These are phyloP conservation scores for Nymphaea colorata DNA, from an alignment of 164 flowering plant genomes.

Conservation along the genomic window DNA sequence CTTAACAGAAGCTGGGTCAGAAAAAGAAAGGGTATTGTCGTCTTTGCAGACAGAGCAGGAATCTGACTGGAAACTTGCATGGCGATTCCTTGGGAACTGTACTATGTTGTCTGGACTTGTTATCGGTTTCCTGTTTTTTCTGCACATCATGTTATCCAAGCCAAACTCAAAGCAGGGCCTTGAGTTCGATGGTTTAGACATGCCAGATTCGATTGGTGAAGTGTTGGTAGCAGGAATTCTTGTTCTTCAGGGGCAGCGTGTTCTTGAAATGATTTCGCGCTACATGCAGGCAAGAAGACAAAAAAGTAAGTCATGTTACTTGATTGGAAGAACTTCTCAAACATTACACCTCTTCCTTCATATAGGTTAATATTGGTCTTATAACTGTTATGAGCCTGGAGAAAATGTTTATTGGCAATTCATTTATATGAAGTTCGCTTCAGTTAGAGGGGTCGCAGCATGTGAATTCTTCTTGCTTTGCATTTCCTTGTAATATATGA, in stretches of 20 bases:
- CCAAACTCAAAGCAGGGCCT: constrained; percentile 77
- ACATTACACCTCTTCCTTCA: too few species aligned
- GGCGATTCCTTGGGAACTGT: constrained; percentile 70
- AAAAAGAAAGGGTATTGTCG: constrained; percentile 69
- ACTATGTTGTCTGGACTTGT: constrained; percentile 56
- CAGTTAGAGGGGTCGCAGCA: too few species aligned
- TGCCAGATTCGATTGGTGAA: constrained; percentile 96
- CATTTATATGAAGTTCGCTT: too few species aligned
- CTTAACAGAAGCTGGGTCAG: constrained; percentile 40
- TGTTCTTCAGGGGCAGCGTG: constrained; percentile 70
- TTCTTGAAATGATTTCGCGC: constrained; percentile 55
- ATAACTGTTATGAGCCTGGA: too few species aligned
- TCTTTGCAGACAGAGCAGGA: constrained; percentile 65
- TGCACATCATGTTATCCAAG: constrained; percentile 48
- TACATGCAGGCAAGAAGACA: constrained; percentile 82
- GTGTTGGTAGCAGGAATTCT: constrained; percentile 61
- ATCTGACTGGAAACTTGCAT: constrained; percentile 72
- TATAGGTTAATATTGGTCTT: too few species aligned
- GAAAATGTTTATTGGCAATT: too few species aligned
- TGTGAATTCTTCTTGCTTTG: too few species aligned
- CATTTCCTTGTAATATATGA: too few species aligned
- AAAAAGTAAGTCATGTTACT: constrained; percentile 36
- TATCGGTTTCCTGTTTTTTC: constrained; percentile 52
- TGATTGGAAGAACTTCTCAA: too few species aligned
- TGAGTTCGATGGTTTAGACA: constrained; percentile 87